These are phyloP conservation scores for Glarea lozoyensis DNA, from an alignment of 495 filamentous ascomycete species.

Conservation along the genomic window DNA sequence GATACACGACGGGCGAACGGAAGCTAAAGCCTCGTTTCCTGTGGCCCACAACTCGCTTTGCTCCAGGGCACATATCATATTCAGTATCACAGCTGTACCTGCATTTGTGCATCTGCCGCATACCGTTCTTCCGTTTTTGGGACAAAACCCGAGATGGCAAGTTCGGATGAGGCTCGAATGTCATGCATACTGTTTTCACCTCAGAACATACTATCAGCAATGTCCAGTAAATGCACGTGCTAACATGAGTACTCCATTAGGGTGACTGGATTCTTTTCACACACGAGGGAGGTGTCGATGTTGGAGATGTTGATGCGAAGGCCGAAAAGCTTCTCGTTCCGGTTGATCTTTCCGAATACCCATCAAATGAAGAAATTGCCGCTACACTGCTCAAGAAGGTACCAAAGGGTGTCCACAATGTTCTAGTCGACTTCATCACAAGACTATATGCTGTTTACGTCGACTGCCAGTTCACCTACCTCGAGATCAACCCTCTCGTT, in stretches of 20 bases:
- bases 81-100: slow-evolving; percentile 10
- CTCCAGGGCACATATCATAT: slow-evolving; percentile 2
- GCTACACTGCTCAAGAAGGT: slow-evolving; percentile 79
- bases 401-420: slow-evolving; percentile 90
- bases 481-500: slow-evolving; percentile 98
- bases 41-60: slow-evolving; percentile 13
- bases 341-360: slow-evolving; percentile 89
- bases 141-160: no score
- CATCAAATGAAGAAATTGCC: slow-evolving; percentile 92
- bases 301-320: slow-evolving; percentile 98
- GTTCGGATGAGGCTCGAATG: no score
- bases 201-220: no score
- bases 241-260: slow-evolving; percentile 39
- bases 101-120: slow-evolving; percentile 16
- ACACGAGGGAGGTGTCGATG: slow-evolving; percentile 98
- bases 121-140: no score
- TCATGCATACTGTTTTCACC: no score
- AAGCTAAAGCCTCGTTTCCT: slow-evolving; percentile 33
- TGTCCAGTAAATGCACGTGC: slow-evolving; percentile 20
- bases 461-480: slow-evolving; percentile 99
- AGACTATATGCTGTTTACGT: slow-evolving; percentile 91
- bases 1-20: slow-evolving; percentile 40
- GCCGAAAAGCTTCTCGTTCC: slow-evolving; percentile 97
- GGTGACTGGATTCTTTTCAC: slow-evolving; percentile 99
- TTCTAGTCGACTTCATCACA: slow-evolving; percentile 96